These are phyloP conservation scores for Friedmanniomyces simplex DNA, from an alignment of 495 filamentous ascomycete genomes.

Conservation along the genomic window DNA sequence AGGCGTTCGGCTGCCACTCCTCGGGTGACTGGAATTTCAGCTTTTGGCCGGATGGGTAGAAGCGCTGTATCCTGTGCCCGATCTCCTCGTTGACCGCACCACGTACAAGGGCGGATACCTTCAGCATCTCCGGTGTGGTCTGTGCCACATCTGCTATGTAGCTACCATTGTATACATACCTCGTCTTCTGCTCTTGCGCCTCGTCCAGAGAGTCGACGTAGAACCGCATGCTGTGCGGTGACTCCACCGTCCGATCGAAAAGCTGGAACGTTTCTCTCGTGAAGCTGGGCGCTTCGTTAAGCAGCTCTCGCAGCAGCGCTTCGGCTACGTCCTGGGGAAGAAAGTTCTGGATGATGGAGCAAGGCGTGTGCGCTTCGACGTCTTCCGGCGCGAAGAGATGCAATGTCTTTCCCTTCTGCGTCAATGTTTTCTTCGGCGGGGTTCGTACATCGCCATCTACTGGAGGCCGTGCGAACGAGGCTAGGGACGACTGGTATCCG, in stretches of 20 bases:
- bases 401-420: slow-evolving; percentile 69
- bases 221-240: slow-evolving; percentile 69
- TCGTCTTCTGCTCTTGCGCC: slow-evolving; percentile 50
- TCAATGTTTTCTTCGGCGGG: slow-evolving; percentile 36
- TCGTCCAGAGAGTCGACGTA: slow-evolving; percentile 66
- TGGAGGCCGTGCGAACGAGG: slow-evolving; percentile 18
- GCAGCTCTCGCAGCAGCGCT: slow-evolving; percentile 59
- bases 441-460: background rate
- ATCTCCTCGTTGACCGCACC: slow-evolving; percentile 66
- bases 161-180: slow-evolving; percentile 77
- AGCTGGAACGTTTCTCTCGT: slow-evolving; percentile 64
- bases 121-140: slow-evolving; percentile 58
- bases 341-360: slow-evolving; percentile 86
- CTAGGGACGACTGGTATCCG: slow-evolving; percentile 50
- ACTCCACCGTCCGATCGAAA: slow-evolving; percentile 73
- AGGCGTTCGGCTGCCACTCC: slow-evolving; percentile 74
- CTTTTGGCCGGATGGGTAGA: slow-evolving; percentile 56
- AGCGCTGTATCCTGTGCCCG: slow-evolving; percentile 48
- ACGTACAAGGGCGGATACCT: slow-evolving; percentile 55
- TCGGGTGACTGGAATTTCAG: slow-evolving; percentile 63
- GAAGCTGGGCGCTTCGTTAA: slow-evolving; percentile 68
- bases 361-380: slow-evolving; percentile 70
- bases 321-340: slow-evolving; percentile 61
- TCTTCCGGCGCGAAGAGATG: slow-evolving; percentile 72
- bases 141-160: slow-evolving; percentile 61